Conservation (phyloP, 2,329 filamentous ascomycete species). For the Fusarium acutatum region DNA sequence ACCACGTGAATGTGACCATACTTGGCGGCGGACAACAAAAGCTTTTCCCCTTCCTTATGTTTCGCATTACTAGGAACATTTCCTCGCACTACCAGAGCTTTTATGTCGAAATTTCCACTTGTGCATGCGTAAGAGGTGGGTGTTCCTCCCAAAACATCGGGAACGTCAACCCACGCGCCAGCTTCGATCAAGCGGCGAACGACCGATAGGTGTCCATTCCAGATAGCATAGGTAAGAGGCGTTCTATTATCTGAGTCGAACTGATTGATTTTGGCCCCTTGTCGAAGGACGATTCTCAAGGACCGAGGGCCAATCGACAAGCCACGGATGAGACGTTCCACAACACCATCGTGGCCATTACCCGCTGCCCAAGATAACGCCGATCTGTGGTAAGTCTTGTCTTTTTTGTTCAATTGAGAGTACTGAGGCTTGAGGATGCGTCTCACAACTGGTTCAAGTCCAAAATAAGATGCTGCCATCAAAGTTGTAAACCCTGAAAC, state of each 20-base stretch:
- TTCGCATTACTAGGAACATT: accelerated
- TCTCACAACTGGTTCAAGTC: not conserved
- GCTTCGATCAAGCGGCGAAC: not conserved
- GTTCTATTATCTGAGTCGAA: not conserved
- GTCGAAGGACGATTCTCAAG: not conserved
- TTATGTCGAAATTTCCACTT: not conserved
- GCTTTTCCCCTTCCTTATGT: not conserved
- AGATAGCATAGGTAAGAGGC: not conserved
- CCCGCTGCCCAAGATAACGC: not conserved
- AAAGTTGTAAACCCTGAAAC: not conserved
- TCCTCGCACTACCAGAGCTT: accelerated
- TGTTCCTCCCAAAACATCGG: not conserved
- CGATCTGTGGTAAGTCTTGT: not conserved
- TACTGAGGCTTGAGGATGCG: not conserved
- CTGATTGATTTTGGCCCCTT: not conserved
- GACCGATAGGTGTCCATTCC: not conserved
- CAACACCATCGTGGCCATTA: not conserved
- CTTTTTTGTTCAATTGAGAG: not conserved
- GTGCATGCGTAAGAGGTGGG: not conserved
- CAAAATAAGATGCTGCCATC: not conserved
- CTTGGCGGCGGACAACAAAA: not conserved
- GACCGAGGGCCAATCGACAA: not conserved
- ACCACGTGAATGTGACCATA: not conserved
- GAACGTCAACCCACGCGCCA: not conserved
- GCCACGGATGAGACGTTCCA: not conserved